These are phyloP conservation scores for Asterochloris erici DNA, from an alignment of 139 green algal species.

Conservation along the genomic window DNA sequence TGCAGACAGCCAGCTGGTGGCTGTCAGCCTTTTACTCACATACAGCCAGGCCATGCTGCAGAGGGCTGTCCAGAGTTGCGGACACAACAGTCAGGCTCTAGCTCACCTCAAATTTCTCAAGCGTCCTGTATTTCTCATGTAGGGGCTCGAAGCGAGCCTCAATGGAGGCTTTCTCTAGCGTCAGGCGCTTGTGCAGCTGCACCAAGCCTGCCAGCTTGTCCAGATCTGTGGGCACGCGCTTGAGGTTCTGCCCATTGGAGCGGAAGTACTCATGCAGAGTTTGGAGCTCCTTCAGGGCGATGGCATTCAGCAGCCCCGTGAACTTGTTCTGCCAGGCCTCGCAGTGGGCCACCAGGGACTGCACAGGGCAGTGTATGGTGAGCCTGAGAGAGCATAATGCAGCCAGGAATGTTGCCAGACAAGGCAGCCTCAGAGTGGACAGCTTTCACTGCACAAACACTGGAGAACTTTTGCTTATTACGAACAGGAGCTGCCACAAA, in stretches of 20 bases:
- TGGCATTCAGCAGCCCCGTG: slow-evolving; percentile 61
- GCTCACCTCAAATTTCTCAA: slow-evolving; percentile 69
- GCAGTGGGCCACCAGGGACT: slow-evolving; percentile 74
- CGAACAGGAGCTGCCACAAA: too few relatives aligned
- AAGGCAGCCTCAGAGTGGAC: too few relatives aligned
- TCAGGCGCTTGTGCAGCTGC: slow-evolving; percentile 55
- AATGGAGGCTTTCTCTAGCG: slow-evolving; percentile 47
- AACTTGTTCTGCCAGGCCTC: slow-evolving; percentile 78
- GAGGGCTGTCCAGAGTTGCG: not conserved
- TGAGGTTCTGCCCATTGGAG: slow-evolving; percentile 4
- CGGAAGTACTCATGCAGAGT: slow-evolving; percentile 39
- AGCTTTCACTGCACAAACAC: too few relatives aligned
- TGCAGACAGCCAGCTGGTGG: too few relatives aligned
- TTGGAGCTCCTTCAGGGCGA: slow-evolving; percentile 57
- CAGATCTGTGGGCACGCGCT: slow-evolving; percentile 5
- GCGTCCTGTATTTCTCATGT: slow-evolving; percentile 61
- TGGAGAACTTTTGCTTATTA: too few relatives aligned
- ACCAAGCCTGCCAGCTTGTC: slow-evolving; percentile 73
- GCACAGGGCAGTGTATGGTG: slow-evolving; percentile 10
- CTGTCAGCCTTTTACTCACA: too few relatives aligned
- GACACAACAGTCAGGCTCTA: not conserved
- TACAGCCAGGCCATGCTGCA: not conserved
- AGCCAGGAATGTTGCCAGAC: too few relatives aligned
- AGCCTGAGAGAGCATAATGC: too few relatives aligned
- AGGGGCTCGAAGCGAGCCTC: slow-evolving; percentile 45